A percentile compares a stretch with the other conserved stretches of the same genome.
Evolutionary conservation across 2,329 filamentous ascomycete species (phyloP).

Genomic region (Sarocladiaceae sp.): DNA sequence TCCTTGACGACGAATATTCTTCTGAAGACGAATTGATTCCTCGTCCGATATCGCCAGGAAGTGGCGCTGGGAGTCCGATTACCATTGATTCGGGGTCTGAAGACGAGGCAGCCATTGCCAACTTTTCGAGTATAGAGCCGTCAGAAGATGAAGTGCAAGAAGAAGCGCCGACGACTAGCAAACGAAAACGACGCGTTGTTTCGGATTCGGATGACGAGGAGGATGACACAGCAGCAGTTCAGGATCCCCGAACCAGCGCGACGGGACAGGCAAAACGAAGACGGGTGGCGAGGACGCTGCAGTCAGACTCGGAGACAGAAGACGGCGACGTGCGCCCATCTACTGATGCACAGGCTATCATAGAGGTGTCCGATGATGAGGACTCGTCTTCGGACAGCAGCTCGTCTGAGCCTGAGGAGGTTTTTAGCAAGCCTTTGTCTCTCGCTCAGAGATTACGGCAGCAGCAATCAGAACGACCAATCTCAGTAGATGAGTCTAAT

Average conservation of each 20-base stretch:
- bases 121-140: slow-evolving; percentile 11
- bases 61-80: background rate
- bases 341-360: background rate
- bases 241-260: background rate
- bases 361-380: slow-evolving; percentile 6
- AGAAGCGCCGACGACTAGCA: too few species aligned
- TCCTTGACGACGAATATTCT: slow-evolving; percentile 5
- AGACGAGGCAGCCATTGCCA: background rate
- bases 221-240: background rate
- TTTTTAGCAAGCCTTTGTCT: background rate
- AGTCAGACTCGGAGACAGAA: slow-evolving; percentile 11
- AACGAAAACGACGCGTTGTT: slow-evolving; percentile 10
- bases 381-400: background rate
- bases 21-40: slow-evolving; percentile 14
- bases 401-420: background rate
- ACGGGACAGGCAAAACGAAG: background rate
- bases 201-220: slow-evolving; percentile 12
- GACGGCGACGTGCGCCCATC: background rate
- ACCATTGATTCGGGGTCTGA: background rate
- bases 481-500: background rate
- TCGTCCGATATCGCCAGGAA: slow-evolving; percentile 8
- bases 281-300: background rate
- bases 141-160: slow-evolving; percentile 5
- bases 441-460: slow-evolving; percentile 2
- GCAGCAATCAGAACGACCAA: background rate